These are phyloP conservation scores for Deinandra increscens DNA, from an alignment of 129 eudicot species.

Conservation along the genomic window DNA sequence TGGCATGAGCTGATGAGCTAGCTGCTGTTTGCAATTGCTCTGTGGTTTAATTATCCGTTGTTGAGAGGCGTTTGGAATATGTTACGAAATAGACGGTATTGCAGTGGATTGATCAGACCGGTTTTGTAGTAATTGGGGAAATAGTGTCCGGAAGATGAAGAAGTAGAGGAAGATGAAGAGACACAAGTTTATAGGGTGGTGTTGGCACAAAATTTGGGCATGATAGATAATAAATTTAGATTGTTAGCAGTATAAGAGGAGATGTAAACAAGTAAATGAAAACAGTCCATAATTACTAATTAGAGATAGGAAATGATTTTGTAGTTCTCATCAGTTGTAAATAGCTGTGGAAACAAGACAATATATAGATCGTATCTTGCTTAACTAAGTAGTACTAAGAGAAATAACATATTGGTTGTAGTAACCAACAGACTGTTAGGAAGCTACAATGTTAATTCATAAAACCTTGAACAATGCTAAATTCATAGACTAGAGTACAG, in stretches of 20 bases:
- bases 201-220: background rate
- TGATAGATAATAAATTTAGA: no score
- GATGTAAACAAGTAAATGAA: background rate
- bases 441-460: background rate
- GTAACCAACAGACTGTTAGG: background rate
- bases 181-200: background rate
- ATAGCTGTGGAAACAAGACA: background rate
- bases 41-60: background rate
- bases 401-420: background rate
- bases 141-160: background rate
- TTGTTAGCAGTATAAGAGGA: no score
- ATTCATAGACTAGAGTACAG: background rate
- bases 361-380: background rate
- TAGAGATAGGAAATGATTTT: no score
- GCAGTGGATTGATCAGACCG: background rate
- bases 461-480: background rate
- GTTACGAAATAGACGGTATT: background rate
- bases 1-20: conserved; percentile 2
- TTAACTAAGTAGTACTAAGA: background rate
- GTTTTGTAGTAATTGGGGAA: background rate
- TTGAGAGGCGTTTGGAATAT: background rate
- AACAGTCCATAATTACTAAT: no score
- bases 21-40: background rate
- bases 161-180: background rate
- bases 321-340: no score